These are phyloP conservation scores for Miamiensis avidus DNA, from an alignment of 169 alveolate species.

Conservation along the genomic window DNA sequence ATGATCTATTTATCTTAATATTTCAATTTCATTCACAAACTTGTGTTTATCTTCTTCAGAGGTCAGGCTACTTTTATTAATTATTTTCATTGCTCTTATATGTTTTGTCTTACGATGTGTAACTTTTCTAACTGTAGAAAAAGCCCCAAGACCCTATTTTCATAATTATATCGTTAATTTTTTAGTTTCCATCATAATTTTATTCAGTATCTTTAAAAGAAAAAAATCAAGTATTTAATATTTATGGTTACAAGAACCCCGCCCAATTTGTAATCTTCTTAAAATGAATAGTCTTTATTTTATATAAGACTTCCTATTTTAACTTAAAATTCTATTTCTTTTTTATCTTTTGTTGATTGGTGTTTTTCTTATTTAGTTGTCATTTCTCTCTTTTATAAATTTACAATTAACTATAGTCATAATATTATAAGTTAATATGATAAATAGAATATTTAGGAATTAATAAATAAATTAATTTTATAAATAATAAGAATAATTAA, in stretches of 20 bases:
- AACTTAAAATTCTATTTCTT: background rate
- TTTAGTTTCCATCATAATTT: background rate
- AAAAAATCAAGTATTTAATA: too few species aligned
- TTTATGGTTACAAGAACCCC: background rate
- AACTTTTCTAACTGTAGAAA: conserved; percentile 55
- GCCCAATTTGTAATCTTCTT: background rate
- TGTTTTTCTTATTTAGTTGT: too few species aligned
- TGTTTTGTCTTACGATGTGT: conserved; percentile 53
- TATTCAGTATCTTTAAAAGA: too few species aligned
- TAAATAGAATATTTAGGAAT: too few species aligned
- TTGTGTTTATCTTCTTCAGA: conserved; percentile 33
- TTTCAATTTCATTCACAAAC: conserved; percentile 51
- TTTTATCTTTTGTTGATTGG: too few species aligned
- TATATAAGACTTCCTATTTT: background rate
- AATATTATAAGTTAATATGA: too few species aligned
- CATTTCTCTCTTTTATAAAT: too few species aligned
- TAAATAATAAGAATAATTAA: too few species aligned
- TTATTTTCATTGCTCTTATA: conserved; percentile 61
- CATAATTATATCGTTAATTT: background rate
- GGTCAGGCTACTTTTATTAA: conserved; percentile 18
- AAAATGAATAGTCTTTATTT: background rate
- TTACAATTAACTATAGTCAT: too few species aligned
- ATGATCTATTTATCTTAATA: conserved; percentile 57
- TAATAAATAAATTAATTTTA: too few species aligned
- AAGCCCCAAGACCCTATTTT: conserved; percentile 61